Conservation (phyloP, 345 rosid species). For the Sonneratia caseolaris region DNA sequence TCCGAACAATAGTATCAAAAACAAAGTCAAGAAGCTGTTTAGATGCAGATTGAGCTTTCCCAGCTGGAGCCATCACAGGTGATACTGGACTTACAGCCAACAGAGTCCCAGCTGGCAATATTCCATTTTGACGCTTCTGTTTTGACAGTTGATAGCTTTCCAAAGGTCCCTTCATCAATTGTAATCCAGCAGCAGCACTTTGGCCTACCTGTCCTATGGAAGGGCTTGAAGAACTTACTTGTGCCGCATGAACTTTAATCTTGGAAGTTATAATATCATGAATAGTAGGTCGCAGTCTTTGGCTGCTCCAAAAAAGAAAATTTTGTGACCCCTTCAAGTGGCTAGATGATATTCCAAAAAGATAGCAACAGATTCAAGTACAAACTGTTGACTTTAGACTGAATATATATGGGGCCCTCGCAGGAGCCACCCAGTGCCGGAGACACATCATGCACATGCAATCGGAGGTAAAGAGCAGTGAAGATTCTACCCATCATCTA, state of each 20-base stretch:
- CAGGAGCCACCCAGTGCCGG: neutral
- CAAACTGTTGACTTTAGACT: neutral
- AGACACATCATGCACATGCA: neutral
- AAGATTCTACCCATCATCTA: neutral
- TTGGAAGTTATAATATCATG: slow-evolving; percentile 86
- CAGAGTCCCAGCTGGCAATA: slow-evolving; percentile 49
- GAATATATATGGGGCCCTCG: neutral
- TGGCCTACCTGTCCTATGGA: slow-evolving; percentile 37
- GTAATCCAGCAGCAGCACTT: slow-evolving; percentile 33
- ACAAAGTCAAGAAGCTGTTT: slow-evolving; percentile 88
- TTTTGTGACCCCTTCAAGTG: neutral
- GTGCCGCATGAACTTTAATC: slow-evolving; percentile 66
- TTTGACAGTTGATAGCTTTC: slow-evolving; percentile 56
- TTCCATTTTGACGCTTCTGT: slow-evolving; percentile 77
- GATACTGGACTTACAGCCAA: slow-evolving; percentile 95
- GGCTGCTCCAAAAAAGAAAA: slow-evolving; percentile 48
- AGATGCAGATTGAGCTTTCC: slow-evolving; percentile 86
- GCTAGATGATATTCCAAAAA: neutral
- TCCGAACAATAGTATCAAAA: slow-evolving; percentile 65
- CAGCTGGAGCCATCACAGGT: slow-evolving; percentile 87
- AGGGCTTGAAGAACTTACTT: slow-evolving; percentile 55
- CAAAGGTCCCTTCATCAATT: slow-evolving; percentile 52
- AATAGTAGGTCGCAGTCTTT: slow-evolving; percentile 82
- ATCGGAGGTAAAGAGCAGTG: neutral
- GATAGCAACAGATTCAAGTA: neutral